Evolutionary conservation across 2,329 filamentous ascomycete genomes (phyloP), one percentile per base, ranked within the genome.

Genomic region (Pseudopithomyces chartarum): DNA sequence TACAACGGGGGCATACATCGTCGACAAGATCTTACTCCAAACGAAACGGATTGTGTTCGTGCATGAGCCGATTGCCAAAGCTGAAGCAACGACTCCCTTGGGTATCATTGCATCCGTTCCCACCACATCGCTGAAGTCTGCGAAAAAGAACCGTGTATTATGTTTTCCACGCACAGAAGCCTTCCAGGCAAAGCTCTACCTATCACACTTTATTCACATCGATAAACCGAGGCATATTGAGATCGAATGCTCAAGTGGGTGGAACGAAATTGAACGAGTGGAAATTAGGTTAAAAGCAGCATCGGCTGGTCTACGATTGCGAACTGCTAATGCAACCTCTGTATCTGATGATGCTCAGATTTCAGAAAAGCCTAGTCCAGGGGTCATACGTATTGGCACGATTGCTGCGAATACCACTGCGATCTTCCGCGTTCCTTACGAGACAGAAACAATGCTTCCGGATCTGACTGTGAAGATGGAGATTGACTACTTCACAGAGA

Each of bases 211-310:
- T 43, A 88, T 96, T 22, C 87, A 94, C 59, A 85, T 99, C 5
- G 91, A 96, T 70, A 88, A 88, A 63, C 87, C 88, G 65, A 90
- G 90, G 55, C 87, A 86, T 0, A 80, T 98, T 0, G 90, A 96
- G 56, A 79, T 99, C 19, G 82, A 87, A 49, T 76, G 97, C 12
- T 79, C 80, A 11, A 87, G 88, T 11, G 93, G 92, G 1, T 90
- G 89, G 84, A 96, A 97, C 69, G 76, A 87, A 2, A 79, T 86
- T 42, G 67, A 74, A 11, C 73, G 67, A 26, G 78, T 82, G 33
- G 77, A 81, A 19, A 67, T 87, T 39, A 80, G 80, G 11, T 69
- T 87, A n/a, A 81, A 82, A 55, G 81, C 85, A 47, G 83, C 81
- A n/a, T 85, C 85, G 40, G 85, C 85, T 19, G 86, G 86, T 11